Evolutionary conservation across 345 rosid genomes (phyloP).

Genomic region (Euphorbia lathyris): DNA sequence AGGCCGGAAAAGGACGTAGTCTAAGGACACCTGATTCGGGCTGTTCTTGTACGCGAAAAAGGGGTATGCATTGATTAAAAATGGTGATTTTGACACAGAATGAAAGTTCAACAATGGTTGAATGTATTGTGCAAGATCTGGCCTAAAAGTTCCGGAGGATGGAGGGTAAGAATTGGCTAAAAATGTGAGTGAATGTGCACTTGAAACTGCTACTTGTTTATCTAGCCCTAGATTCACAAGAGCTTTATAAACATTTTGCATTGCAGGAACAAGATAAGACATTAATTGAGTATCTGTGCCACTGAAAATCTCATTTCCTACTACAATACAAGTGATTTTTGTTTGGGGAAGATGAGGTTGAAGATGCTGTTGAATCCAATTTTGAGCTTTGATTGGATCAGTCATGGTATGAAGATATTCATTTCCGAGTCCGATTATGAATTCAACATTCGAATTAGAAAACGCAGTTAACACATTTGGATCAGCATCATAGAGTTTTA

Average conservation of each 20-base stretch:
- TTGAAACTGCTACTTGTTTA: conserved; percentile 59
- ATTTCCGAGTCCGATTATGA: conserved; percentile 73
- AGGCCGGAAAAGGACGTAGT: conserved; percentile 77
- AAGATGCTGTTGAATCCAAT: conserved; percentile 63
- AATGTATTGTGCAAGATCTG: conserved; percentile 48
- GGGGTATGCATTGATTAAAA: conserved; percentile 86
- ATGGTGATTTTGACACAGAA: conserved; percentile 60
- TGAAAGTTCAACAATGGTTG: conserved; percentile 61
- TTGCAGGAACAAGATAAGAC: conserved; percentile 67
- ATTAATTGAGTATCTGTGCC: conserved; percentile 33
- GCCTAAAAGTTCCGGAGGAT: conserved; percentile 60
- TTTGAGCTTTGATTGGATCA: conserved; percentile 55
- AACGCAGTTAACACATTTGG: conserved; percentile 78
- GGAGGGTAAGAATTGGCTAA: conserved; percentile 67
- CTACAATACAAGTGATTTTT: conserved; percentile 55
- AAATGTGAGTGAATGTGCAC: conserved; percentile 64
- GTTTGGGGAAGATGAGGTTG: conserved; percentile 59
- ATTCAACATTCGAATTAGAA: conserved; percentile 59
- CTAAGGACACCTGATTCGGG: conserved; percentile 52
- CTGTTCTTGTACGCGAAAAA: conserved; percentile 70
- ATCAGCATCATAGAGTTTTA: conserved; percentile 80
- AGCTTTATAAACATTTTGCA: conserved; percentile 50
- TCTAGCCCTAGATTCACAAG: conserved; percentile 59
- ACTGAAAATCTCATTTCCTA: conserved; percentile 76
- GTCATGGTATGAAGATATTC: conserved; percentile 53